Evolutionary conservation across 2,329 filamentous ascomycete genomes (phyloP).

Genomic region (Fusarium chaquense): DNA sequence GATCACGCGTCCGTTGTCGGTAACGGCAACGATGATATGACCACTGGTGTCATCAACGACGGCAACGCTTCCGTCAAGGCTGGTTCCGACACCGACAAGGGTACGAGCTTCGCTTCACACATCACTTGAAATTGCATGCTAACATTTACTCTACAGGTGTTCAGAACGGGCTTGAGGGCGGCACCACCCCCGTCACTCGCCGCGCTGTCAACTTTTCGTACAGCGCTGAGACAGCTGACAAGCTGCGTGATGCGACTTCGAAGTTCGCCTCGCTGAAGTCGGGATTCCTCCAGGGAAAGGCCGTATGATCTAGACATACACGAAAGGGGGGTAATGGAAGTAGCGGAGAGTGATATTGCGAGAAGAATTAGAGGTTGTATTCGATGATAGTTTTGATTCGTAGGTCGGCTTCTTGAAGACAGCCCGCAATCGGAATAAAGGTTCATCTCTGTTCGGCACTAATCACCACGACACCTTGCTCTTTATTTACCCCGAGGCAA

Average conservation of each 20-base stretch:
- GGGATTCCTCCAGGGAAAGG: conserved; percentile 12
- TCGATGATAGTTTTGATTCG: not conserved
- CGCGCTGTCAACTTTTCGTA: conserved; percentile 14
- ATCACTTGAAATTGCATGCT: not conserved
- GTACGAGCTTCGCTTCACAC: accelerated
- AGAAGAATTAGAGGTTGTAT: not conserved
- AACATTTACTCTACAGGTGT: conserved; percentile 1
- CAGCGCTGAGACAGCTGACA: conserved; percentile 11
- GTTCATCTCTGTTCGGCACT: not conserved
- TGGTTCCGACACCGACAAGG: conserved; percentile 2
- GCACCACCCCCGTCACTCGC: not conserved
- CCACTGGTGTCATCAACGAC: too few species aligned
- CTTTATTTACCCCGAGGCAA: accelerated
- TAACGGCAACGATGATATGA: not conserved
- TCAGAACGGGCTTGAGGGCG: not conserved
- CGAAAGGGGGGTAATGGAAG: not conserved
- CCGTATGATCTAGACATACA: not conserved
- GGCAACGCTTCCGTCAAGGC: not conserved
- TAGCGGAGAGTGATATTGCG: not conserved
- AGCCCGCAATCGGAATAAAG: not conserved
- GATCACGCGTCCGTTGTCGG: not conserved
- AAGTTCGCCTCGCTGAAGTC: conserved; percentile 18
- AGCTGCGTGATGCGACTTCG: not conserved
- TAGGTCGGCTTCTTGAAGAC: not conserved
- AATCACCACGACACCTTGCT: not conserved